A percentile compares a stretch with the other conserved stretches of the same genome.
Conservation (phyloP, 768 basidiomycete genomes). For the Russula griseocarnosa region DNA sequence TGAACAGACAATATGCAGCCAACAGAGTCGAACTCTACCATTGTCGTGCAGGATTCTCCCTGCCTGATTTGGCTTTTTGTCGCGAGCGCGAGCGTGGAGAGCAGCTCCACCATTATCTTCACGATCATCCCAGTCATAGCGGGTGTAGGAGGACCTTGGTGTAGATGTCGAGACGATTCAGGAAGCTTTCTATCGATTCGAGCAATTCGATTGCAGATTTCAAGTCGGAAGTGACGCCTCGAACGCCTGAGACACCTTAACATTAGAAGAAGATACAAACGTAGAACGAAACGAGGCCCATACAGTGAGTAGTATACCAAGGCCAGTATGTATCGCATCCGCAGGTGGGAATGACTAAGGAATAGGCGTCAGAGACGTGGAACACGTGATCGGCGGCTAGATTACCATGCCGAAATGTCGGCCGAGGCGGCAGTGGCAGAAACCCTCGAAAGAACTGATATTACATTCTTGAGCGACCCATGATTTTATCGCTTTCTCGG, state of each 20-base stretch:
- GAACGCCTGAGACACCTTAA: background rate
- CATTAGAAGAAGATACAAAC: background rate
- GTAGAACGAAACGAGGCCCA: background rate
- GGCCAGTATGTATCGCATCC: background rate
- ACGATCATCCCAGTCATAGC: slow-evolving; percentile 1
- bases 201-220: background rate
- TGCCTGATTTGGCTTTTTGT: background rate
- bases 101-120: slow-evolving; percentile 6
- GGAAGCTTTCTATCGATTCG: background rate
- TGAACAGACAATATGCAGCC: too few species aligned
- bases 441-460: background rate
- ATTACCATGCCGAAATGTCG: background rate
- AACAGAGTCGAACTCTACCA: too few species aligned
- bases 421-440: background rate
- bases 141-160: background rate
- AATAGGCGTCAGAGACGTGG: slow-evolving; percentile 30
- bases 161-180: background rate
- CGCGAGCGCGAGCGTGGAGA: background rate
- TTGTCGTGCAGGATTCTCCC: too few species aligned
- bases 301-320: background rate
- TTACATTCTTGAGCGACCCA: background rate
- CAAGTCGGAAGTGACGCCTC: background rate
- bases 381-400: background rate
- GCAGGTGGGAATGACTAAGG: background rate
- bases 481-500: background rate